Conservation (phyloP, 2,329 filamentous ascomycete species). For the Lecanoromycetidae sp. region DNA sequence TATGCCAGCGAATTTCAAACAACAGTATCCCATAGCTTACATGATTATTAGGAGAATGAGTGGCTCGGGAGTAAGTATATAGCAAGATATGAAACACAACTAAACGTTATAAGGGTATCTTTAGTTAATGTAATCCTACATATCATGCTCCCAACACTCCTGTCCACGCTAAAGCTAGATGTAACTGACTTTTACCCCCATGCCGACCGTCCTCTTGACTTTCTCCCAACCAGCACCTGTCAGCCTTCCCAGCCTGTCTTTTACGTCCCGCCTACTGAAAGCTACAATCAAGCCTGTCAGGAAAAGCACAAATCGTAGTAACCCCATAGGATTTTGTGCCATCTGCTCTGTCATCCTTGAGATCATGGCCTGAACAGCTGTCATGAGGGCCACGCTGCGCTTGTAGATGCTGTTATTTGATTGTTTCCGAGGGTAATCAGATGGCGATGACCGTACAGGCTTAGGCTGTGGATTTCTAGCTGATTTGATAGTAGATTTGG, state of each 20-base stretch:
- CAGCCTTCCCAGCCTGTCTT: constrained; percentile 60
- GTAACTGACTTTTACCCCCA: constrained; percentile 96
- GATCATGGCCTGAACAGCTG: constrained; percentile 37
- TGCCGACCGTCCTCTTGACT: constrained; percentile 71
- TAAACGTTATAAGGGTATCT: too few relatives aligned
- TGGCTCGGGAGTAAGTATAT: not conserved
- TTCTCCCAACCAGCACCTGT: constrained; percentile 66
- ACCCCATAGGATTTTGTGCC: constrained; percentile 42
- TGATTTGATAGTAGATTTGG: not conserved
- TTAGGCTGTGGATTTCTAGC: constrained; percentile 3
- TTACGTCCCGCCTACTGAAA: constrained; percentile 60
- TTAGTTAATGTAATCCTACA: too few relatives aligned
- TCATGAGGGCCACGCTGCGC: constrained; percentile 35
- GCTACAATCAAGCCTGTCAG: constrained; percentile 65
- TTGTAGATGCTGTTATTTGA: constrained; percentile 24
- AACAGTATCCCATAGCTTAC: not conserved
- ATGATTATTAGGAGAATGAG: not conserved
- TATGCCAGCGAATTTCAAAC: not conserved
- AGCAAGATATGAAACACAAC: too few relatives aligned
- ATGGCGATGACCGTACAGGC: constrained; percentile 1
- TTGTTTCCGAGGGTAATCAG: not conserved
- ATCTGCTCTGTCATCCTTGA: constrained; percentile 40
- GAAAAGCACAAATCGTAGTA: constrained; percentile 60
- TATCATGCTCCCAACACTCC: too few relatives aligned
- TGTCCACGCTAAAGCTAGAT: too few relatives aligned